These are phyloP conservation scores for Candida easanensis DNA, from an alignment of 805 yeast species.

Conservation along the genomic window DNA sequence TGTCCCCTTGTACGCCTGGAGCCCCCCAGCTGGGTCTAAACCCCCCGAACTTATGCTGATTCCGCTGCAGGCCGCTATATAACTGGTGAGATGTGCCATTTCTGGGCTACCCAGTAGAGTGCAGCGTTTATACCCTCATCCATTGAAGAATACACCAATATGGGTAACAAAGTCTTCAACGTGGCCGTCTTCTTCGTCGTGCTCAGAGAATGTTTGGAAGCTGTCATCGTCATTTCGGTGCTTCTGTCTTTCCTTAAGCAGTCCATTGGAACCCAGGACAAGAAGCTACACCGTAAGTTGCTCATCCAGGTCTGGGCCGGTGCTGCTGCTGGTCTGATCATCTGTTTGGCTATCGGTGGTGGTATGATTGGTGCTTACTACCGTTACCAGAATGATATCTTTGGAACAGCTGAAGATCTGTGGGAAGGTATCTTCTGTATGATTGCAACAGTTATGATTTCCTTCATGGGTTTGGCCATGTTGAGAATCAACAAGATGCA, in stretches of 20 bases:
- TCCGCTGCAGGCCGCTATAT: background rate
- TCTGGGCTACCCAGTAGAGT: too few relatives aligned
- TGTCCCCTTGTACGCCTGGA: too few relatives aligned
- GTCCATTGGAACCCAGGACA: conserved; percentile 61
- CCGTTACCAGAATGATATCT: conserved; percentile 73
- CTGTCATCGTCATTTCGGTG: conserved; percentile 87
- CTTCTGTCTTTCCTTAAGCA: conserved; percentile 88
- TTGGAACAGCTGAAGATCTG: conserved; percentile 83
- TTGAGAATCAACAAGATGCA: conserved; percentile 94
- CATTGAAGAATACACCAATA: background rate
- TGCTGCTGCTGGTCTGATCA: conserved; percentile 62
- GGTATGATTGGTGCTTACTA: conserved; percentile 95
- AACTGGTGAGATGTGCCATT: background rate
- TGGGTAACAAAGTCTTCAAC: conserved; percentile 26
- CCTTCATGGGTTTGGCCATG: conserved; percentile 96
- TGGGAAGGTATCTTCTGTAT: conserved; percentile 97
- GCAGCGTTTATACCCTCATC: too few relatives aligned
- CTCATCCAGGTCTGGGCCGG: conserved; percentile 89
- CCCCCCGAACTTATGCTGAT: too few relatives aligned
- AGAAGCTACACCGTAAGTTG: conserved; percentile 55
- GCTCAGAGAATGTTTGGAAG: conserved; percentile 92
- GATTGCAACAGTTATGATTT: conserved; percentile 84
- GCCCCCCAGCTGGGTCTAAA: too few relatives aligned
- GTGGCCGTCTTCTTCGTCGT: conserved; percentile 78
- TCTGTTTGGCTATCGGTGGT: conserved; percentile 84